These are phyloP conservation scores for Trichoderma sp. DNA, from an alignment of 2,329 filamentous ascomycete genomes.

Conservation along the genomic window DNA sequence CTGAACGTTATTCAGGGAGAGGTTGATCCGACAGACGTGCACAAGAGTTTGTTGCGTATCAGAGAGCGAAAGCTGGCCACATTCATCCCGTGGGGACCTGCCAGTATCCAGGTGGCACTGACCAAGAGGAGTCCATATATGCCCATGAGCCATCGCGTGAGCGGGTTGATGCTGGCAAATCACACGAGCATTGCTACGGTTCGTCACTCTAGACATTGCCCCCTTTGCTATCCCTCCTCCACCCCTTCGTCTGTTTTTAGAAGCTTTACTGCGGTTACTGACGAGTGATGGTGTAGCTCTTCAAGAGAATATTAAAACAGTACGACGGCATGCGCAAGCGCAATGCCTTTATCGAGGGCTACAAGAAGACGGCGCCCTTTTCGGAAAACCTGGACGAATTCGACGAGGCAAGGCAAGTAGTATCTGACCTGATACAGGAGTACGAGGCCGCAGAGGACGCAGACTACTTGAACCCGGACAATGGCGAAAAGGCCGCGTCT, in stretches of 20 bases:
- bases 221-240: background rate
- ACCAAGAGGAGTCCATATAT: conserved; percentile 97
- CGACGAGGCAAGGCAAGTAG: conserved; percentile 89
- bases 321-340: conserved; percentile 95
- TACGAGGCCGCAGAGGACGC: conserved; percentile 94
- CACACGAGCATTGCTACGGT: conserved; percentile 95
- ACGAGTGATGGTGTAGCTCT: conserved; percentile 58
- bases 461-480: conserved; percentile 81
- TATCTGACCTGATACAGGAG: conserved; percentile 86
- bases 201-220: conserved; percentile 34
- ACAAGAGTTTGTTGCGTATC: conserved; percentile 96
- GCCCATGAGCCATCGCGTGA: conserved; percentile 90
- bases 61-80: conserved; percentile 90
- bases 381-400: conserved; percentile 91
- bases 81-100: conserved; percentile 98
- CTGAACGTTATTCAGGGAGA: conserved; percentile 99
- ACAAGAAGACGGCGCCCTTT: conserved; percentile 95
- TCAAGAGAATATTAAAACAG: conserved; percentile 89
- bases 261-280: background rate
- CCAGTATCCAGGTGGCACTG: conserved; percentile 94
- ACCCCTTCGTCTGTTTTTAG: background rate
- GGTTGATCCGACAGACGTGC: conserved; percentile 95
- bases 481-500: conserved; percentile 53
- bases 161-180: conserved; percentile 95
- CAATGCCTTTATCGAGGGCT: conserved; percentile 93